Base-by-base conservation (phyloP, 306 rosid species). In the Styphnolobium japonicum region DNA sequence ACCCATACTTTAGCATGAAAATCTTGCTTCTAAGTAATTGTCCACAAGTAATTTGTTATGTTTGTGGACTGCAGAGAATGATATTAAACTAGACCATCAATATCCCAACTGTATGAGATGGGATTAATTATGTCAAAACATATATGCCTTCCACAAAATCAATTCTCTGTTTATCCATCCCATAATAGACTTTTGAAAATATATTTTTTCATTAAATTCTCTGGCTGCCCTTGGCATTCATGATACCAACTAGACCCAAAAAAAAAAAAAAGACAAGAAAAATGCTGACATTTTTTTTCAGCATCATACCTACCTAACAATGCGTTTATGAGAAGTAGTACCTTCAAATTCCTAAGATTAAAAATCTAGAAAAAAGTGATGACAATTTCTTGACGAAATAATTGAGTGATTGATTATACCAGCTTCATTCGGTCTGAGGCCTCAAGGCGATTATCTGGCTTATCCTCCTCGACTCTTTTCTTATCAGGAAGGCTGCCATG, bases 401-500 rank as follows among this genome's bases (percentile, higher is more conserved):
- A 36, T 14, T 61, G 33, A 78, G 81, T 25, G 69, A 63, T 16
- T 65, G 45, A 61, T 22, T 62, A 70, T 83, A 95, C 99, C 99
- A 85, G 89, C 74, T 91, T 90, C 40, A 75, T 80, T 75, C 79
- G 88, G 73, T 80, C 83, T 45, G 94, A 85, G 62, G 85, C 68
- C 62, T 90, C 89, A 72, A 80, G 23, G 15, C 75, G 82, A 56
- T 60, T 61, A 70, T 82, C 81, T 76, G 78, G 34, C 57, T 52
- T 73, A 78, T 84, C 87, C 83, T 82, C 85, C 80, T 75, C 84
- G 0, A 60, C 40, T 64, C 57, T 70, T 76, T 84, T 87, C 87
- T 86, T 89, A 81, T 85, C 92, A 45, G 95, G 94, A 86, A 90
- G 87, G 85, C 98, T 89, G 92, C 19, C 64, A 84, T 16, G 70